Conservation (phyloP, 2,329 filamentous ascomycete genomes). For the Stemphylium lycopersici region DNA sequence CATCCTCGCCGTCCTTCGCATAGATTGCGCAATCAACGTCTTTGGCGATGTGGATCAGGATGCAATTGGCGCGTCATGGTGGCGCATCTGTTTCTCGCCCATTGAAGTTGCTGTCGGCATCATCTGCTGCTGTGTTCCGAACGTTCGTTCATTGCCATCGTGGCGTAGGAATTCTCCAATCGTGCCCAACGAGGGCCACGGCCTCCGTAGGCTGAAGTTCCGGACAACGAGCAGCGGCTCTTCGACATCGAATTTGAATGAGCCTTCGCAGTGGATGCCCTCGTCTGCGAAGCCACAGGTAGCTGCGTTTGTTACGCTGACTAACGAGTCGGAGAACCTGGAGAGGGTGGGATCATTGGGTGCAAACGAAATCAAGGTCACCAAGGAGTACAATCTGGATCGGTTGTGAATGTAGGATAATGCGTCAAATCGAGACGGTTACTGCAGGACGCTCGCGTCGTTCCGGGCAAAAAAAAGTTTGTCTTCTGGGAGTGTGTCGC, state of each 20-base stretch:
- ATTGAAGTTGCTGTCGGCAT: conserved; percentile 30
- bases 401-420: conserved; percentile 10
- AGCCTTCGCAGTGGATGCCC: conserved; percentile 22
- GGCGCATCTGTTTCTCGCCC: conserved; percentile 27
- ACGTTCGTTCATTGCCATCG: conserved; percentile 13
- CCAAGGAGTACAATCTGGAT: conserved; percentile 28
- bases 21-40: conserved; percentile 26
- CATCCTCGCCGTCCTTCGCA: conserved; percentile 25
- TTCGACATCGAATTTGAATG: conserved; percentile 24
- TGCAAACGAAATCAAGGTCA: conserved; percentile 26
- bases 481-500: too few relatives aligned
- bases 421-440: neutral
- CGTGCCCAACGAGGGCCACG: conserved; percentile 14
- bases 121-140: conserved; percentile 28
- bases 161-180: conserved; percentile 18
- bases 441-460: neutral
- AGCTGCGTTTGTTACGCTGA: conserved; percentile 27
- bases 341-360: conserved; percentile 17
- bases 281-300: conserved; percentile 13
- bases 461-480: neutral
- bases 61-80: conserved; percentile 27
- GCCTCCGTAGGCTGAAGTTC: conserved; percentile 25
- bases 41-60: conserved; percentile 23
- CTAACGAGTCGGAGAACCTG: conserved; percentile 13
- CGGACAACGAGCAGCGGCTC: conserved; percentile 22